These are phyloP conservation scores for Phaeotremella fagi DNA, from an alignment of 768 basidiomycete species.

Conservation along the genomic window DNA sequence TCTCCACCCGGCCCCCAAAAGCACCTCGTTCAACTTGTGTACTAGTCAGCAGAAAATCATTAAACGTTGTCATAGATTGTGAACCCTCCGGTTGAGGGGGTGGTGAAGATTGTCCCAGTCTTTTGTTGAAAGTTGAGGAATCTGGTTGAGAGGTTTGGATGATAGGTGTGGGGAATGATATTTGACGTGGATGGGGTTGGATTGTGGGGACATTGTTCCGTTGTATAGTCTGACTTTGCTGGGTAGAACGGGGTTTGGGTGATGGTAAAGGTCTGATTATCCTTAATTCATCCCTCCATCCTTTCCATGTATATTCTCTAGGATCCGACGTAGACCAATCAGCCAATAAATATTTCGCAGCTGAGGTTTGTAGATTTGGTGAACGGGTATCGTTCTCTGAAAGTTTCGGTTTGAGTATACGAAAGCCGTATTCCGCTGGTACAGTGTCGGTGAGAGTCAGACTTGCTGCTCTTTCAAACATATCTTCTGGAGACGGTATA, in stretches of 20 bases:
- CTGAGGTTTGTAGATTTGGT: neutral
- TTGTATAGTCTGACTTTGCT: neutral
- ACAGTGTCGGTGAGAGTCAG: conserved; percentile 18
- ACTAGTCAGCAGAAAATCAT: conserved; percentile 3
- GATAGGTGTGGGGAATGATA: neutral
- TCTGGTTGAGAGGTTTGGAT: neutral
- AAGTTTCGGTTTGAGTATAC: conserved; percentile 1
- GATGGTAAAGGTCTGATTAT: conserved; percentile 19
- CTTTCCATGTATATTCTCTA: conserved; percentile 3
- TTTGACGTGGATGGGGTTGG: neutral
- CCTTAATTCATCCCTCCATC: conserved; percentile 10
- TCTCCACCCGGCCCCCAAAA: conserved; percentile 23
- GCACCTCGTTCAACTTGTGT: conserved; percentile 36
- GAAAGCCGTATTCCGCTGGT: conserved; percentile 6
- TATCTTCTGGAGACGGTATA: conserved; percentile 11
- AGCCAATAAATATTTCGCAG: conserved; percentile 1
- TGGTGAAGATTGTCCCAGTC: neutral
- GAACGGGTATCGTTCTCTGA: neutral
- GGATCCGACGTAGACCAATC: conserved; percentile 10
- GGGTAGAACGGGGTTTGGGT: too few relatives aligned
- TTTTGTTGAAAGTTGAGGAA: neutral
- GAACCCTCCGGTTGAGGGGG: too few relatives aligned
- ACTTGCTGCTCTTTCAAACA: conserved; percentile 17
- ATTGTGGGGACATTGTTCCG: neutral
- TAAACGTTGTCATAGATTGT: too few relatives aligned